phyloP scores from a whole-genome alignment of 371 early-diverging fungal genomes.

The Circinella umbellata region DNA sequence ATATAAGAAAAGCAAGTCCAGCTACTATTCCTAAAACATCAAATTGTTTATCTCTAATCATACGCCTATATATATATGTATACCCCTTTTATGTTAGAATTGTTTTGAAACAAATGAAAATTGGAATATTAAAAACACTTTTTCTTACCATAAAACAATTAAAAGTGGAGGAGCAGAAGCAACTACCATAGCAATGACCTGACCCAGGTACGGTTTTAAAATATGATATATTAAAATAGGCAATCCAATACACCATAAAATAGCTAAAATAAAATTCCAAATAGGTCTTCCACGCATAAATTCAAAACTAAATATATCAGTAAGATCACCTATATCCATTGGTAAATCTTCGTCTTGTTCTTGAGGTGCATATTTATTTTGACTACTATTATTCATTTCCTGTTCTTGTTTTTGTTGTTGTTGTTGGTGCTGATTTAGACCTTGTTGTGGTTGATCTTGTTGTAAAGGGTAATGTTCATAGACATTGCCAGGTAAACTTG shows the following conservation, averaged over 20 bases:
- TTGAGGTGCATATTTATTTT: slow-evolving; percentile 14
- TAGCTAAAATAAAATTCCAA: slow-evolving; percentile 38
- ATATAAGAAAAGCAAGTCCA: slow-evolving; percentile 37
- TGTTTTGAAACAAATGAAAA: too few relatives aligned
- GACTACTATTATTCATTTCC: too few relatives aligned
- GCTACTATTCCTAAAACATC: slow-evolving; percentile 36
- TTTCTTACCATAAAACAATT: slow-evolving; percentile 35
- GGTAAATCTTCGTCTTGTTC: slow-evolving; percentile 37
- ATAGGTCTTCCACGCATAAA: slow-evolving; percentile 41
- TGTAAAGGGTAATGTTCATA: slow-evolving; percentile 6
- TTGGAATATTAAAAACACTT: too few relatives aligned
- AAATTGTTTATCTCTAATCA: slow-evolving; percentile 28
- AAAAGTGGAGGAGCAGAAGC: slow-evolving; percentile 39
- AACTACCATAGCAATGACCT: slow-evolving; percentile 45
- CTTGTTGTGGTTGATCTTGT: not conserved
- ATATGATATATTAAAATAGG: slow-evolving; percentile 40
- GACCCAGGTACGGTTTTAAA: slow-evolving; percentile 33
- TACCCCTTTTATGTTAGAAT: too few relatives aligned
- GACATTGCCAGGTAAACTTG: slow-evolving; percentile 2
- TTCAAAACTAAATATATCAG: slow-evolving; percentile 39
- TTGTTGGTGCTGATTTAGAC: not conserved
- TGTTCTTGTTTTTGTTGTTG: not conserved
- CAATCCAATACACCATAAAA: slow-evolving; percentile 45
- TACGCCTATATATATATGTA: slow-evolving; percentile 19
- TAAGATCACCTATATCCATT: slow-evolving; percentile 35